A percentile compares a stretch with the other conserved stretches of the same genome.
Conservation (phyloP, 2,329 filamentous ascomycete species). For the Venturia nashicola region DNA sequence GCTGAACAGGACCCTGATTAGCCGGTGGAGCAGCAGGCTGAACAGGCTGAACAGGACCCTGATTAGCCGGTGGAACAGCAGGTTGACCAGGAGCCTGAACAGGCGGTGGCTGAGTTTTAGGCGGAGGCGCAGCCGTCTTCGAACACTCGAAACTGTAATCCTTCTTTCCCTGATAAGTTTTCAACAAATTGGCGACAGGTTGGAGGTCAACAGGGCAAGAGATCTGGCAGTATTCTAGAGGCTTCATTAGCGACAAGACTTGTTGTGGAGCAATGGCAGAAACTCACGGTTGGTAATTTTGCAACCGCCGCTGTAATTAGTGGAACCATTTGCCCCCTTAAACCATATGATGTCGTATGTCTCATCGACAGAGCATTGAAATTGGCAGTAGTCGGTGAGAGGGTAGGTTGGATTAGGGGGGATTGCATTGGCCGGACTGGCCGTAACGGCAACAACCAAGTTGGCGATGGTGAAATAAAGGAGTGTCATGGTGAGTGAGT, state of each 20-base stretch:
- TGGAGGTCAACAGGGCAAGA: not conserved
- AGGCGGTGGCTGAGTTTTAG: too few species aligned
- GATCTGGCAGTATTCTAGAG: not conserved
- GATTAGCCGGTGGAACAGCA: not conserved
- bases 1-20: too few species aligned
- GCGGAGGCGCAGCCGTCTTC: not conserved
- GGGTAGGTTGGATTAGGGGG: too few species aligned
- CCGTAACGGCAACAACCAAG: not conserved
- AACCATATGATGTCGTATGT: not conserved
- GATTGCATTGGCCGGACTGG: not conserved
- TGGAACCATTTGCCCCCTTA: not conserved
- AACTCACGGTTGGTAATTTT: not conserved
- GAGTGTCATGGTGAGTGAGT: not conserved
- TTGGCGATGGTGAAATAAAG: not conserved
- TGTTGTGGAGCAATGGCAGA: too few species aligned
- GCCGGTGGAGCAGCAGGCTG: too few species aligned
- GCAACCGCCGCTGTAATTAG: not conserved
- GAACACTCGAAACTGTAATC: not conserved
- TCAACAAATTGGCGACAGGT: not conserved
- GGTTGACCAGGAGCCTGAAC: not conserved
- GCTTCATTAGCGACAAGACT: not conserved
- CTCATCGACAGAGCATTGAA: not conserved
- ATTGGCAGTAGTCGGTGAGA: not conserved
- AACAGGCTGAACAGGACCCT: not conserved
- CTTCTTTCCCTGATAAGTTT: not conserved